Evolutionary conservation across 176 grass and related monocot genomes (phyloP).

Genomic region (Oryza meridionalis): DNA sequence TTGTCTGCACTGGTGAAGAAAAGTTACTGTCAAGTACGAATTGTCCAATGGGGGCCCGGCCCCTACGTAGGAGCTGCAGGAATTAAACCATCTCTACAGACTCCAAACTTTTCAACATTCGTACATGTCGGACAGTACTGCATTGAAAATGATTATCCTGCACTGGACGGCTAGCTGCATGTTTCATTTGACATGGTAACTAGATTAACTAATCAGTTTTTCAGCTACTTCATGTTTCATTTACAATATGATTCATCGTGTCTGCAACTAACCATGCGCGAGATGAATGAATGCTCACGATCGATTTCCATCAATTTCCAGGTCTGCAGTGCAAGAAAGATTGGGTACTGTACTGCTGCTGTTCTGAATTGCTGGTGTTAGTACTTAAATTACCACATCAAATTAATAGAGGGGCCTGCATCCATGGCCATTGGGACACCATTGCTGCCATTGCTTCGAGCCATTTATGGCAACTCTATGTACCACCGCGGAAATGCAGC

Average conservation of each 20-base stretch:
- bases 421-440: background rate
- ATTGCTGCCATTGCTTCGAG: constrained; percentile 2
- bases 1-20: constrained; percentile 10
- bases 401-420: background rate
- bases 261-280: too few species aligned
- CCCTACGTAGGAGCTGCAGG: background rate
- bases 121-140: background rate
- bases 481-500: background rate
- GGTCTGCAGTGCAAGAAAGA: background rate
- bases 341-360: background rate
- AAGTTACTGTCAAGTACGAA: constrained; percentile 2
- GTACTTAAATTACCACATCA: background rate
- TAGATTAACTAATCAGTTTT: too few species aligned
- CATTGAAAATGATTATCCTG: background rate
- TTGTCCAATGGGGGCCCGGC: background rate
- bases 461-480: constrained; percentile 48
- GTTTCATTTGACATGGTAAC: background rate
- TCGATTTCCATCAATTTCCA: background rate
- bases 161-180: too few species aligned
- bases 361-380: background rate
- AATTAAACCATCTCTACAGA: background rate
- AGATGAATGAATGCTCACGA: background rate
- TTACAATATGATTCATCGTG: too few species aligned
- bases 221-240: too few species aligned
- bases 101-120: background rate